Evolutionary conservation across 306 rosid genomes (phyloP), one percentile per base, ranked within the genome.

Genomic region (Ochetophila trinervis): DNA sequence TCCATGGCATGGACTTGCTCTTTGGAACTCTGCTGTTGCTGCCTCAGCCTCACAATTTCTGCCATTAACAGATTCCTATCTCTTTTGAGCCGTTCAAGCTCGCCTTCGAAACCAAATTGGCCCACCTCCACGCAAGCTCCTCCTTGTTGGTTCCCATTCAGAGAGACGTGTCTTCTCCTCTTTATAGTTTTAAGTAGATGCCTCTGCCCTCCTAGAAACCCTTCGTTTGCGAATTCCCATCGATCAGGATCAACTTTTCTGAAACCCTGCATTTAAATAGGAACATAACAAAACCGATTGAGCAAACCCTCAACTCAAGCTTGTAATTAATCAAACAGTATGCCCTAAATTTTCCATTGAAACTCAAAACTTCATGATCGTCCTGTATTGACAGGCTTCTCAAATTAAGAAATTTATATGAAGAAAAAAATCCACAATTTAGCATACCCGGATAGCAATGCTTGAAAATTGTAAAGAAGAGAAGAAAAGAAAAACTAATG

Each of bases 211-310:
- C 88, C 91, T 21, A 94, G 76, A 72, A 94, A 94, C 45, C 99
- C 97, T 67, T 88, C 91, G 35, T 94, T 88, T 3, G 97, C 99
- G 21, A 94, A 94, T 63, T 94, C 99, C 99, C 97, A 94, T 53
- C 94, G 74, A 72, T 94, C 99, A 3, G 96, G 91, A 82, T 94
- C 99, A 63, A 94, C 78, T 75, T 94, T 94, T 23, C 88, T 85
- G 60, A 94, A 94, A 36, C 99, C 99, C 99, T 94, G 84, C 61
- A 76, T 15, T 15, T 15, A 49, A 49, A 20, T 15, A 16, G 53
- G 8, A 15, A 49, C 8, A 49, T 15, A 49, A 10, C 50, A 45
- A 49, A 16, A 14, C 20, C 4, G 53, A 49, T 15, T 49, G 16
- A 15, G 53, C 20, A 49, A 15, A 30, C 37, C 45, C 12, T 40